These are phyloP conservation scores for Juncus effusus DNA, from an alignment of 176 grass and related monocot genomes.

Conservation along the genomic window DNA sequence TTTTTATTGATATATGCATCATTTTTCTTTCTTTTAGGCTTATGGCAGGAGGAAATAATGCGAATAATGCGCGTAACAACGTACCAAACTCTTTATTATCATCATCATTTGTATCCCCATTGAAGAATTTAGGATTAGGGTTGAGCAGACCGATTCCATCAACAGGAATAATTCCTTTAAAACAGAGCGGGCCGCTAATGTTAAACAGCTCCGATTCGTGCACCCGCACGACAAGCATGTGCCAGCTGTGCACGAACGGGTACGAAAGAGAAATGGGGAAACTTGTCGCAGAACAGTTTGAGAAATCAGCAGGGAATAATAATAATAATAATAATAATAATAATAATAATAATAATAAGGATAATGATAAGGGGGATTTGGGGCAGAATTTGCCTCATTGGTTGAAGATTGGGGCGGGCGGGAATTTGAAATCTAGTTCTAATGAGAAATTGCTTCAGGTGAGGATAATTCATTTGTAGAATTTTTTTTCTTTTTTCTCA, in stretches of 20 bases:
- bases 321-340: background rate
- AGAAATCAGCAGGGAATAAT: constrained; percentile 24
- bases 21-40: constrained; percentile 34
- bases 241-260: constrained; percentile 45
- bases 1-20: constrained; percentile 21
- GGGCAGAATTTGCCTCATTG: constrained; percentile 57
- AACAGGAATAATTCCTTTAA: constrained; percentile 5
- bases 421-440: constrained; percentile 37
- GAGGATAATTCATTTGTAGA: background rate
- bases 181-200: constrained; percentile 11
- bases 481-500: background rate
- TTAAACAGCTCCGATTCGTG: background rate
- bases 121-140: constrained; percentile 13
- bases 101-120: constrained; percentile 19
- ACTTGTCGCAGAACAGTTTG: constrained; percentile 30
- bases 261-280: constrained; percentile 62
- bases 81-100: constrained; percentile 26
- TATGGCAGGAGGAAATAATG: constrained; percentile 33
- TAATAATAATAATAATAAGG: too few relatives aligned
- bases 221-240: constrained; percentile 32
- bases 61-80: constrained; percentile 41
- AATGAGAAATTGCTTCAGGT: background rate
- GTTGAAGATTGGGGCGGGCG: constrained; percentile 48
- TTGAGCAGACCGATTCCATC: constrained; percentile 13
- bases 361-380: constrained; percentile 11